phyloP scores from a whole-genome alignment of 164 flowering plant species.

The Chimonanthus praecox region DNA sequence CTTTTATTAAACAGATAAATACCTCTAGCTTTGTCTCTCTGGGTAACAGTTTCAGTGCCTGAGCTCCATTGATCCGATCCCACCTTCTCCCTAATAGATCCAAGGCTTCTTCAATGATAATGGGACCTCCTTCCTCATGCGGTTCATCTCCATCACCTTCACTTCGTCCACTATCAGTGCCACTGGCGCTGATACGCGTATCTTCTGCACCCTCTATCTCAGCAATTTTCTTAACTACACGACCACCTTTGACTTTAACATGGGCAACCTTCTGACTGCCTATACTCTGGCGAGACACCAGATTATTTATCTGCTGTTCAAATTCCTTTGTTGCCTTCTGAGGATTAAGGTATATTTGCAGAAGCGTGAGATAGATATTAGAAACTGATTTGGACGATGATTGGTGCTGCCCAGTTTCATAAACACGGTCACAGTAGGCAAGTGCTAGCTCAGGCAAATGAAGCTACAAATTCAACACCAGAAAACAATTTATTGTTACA shows the following conservation, averaged over 20 bases:
- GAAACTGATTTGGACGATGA: conserved; percentile 42
- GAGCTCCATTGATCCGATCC: conserved; percentile 96
- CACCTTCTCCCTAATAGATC: conserved; percentile 81
- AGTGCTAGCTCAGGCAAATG: conserved; percentile 87
- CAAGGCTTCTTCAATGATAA: conserved; percentile 87
- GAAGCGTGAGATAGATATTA: conserved; percentile 84
- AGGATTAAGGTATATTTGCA: conserved; percentile 96
- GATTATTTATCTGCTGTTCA: conserved; percentile 61
- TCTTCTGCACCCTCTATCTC: conserved; percentile 93
- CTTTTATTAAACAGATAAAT: conserved; percentile 8
- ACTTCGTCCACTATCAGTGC: conserved; percentile 87
- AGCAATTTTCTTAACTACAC: conserved; percentile 70
- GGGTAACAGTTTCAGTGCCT: conserved; percentile 88
- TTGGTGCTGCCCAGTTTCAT: conserved; percentile 52
- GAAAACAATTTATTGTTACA: conserved; percentile 5
- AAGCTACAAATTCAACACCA: conserved; percentile 48
- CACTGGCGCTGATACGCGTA: conserved; percentile 41
- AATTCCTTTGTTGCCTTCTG: conserved; percentile 67
- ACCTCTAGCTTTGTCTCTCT: conserved; percentile 94
- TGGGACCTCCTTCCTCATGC: conserved; percentile 62
- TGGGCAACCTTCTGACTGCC: conserved; percentile 36
- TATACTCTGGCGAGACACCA: conserved; percentile 41
- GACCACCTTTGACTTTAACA: conserved; percentile 48
- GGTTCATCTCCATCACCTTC: conserved; percentile 85
- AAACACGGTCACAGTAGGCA: conserved; percentile 89